phyloP scores from a whole-genome alignment of 805 yeast genomes.

The Pichia occidentalis region DNA sequence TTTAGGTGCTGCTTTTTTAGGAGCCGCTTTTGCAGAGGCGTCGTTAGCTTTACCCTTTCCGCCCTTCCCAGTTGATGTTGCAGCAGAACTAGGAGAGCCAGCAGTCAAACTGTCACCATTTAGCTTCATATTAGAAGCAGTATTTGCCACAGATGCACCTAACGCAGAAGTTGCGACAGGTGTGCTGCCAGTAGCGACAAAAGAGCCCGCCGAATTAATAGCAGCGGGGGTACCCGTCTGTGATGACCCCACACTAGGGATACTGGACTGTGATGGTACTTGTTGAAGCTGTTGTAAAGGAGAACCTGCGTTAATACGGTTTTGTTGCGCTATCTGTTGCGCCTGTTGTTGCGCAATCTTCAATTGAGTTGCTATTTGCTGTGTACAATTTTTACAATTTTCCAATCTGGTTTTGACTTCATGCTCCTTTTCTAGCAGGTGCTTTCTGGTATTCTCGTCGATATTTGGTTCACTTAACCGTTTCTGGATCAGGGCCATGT shows the following conservation, averaged over 20 bases:
- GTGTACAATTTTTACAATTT: conserved; percentile 37
- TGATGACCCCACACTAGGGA: conserved; percentile 15
- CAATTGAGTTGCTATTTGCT: conserved; percentile 41
- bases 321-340: conserved; percentile 12
- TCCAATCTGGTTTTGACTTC: conserved; percentile 41
- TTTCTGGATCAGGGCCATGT: conserved; percentile 43
- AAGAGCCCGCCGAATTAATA: background rate
- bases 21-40: too few species aligned
- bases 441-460: conserved; percentile 39
- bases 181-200: too few species aligned
- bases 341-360: conserved; percentile 23
- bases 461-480: conserved; percentile 39
- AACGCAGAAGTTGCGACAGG: too few species aligned
- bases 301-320: conserved; percentile 1
- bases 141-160: too few species aligned
- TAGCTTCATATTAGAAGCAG: too few species aligned
- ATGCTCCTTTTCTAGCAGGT: conserved; percentile 42
- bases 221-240: conserved; percentile 14
- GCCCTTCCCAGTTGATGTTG: conserved; percentile 17
- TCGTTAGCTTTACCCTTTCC: conserved; percentile 17
- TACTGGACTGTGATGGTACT: conserved; percentile 14
- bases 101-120: too few species aligned
- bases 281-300: conserved; percentile 20
- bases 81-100: too few species aligned
- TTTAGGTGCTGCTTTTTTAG: conserved; percentile 20